phyloP scores from a whole-genome alignment of 2,329 filamentous ascomycete genomes.

The Microdochium paspali region DNA sequence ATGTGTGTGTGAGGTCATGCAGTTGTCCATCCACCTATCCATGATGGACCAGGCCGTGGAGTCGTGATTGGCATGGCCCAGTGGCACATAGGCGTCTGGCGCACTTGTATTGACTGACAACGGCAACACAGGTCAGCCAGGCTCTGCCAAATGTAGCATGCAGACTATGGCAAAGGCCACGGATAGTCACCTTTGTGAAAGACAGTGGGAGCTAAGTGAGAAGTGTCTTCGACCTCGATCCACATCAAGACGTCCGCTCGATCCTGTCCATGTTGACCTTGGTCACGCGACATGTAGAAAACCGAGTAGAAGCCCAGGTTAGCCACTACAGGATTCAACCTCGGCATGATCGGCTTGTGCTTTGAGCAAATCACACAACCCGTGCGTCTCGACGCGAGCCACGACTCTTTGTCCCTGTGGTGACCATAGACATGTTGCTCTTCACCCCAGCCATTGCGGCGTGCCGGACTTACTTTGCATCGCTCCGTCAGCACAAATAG shows the following conservation, averaged over 20 bases:
- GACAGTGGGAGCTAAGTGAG: no score
- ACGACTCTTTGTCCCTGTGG: constrained; percentile 6
- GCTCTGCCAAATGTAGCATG: no score
- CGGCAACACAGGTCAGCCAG: no score
- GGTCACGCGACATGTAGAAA: constrained; percentile 6
- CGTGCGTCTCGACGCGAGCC: constrained; percentile 2
- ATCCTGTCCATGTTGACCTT: not conserved
- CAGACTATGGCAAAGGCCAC: no score
- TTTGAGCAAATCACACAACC: constrained; percentile 6
- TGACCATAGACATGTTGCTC: constrained; percentile 8
- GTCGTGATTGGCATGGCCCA: constrained; percentile 2
- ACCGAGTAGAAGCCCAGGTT: constrained; percentile 8
- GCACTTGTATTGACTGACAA: no score
- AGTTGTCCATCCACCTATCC: constrained; percentile 7
- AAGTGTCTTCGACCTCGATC: not conserved
- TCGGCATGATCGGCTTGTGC: constrained; percentile 4
- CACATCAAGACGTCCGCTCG: not conserved
- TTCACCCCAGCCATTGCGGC: not conserved
- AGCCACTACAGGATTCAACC: constrained; percentile 2
- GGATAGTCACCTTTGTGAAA: no score
- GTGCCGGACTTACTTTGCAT: no score
- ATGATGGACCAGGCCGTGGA: constrained; percentile 7
- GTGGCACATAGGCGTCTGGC: not conserved
- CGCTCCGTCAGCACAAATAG: not conserved
- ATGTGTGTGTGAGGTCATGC: constrained; percentile 2